Evolutionary conservation across 169 alveolate genomes (phyloP), one percentile per base, ranked within the genome.

Genomic region (Neospora caninum): DNA sequence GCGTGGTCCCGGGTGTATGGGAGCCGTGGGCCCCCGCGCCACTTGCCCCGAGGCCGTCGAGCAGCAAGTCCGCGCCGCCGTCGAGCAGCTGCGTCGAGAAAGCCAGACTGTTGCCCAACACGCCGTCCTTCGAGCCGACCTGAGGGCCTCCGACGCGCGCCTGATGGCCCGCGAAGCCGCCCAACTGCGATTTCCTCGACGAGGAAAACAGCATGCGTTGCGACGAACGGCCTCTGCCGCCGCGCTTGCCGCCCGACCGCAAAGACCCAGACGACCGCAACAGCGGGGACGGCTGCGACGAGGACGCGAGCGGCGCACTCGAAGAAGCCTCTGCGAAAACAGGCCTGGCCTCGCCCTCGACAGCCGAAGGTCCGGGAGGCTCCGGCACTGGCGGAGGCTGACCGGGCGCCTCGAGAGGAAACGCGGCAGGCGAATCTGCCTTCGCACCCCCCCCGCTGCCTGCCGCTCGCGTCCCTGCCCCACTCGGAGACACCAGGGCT

Each of bases 1-100:
- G 80, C 49, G 93, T 93, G 54, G 94, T 88, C 53, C 93, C 95
- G 54, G 69, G 93, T 34, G 73, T 64, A 64, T 64, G 73, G 4
- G 20, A 9, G 20, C 73, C 73, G 73, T 64, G 73, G 31, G 73
- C 4, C 7, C 73, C 73, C 25, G n/a, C 25, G 73, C 31, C 31
- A 29, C 34, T 29, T 29, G 7, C 73, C 7, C 4, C 31, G 34
- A 29, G 7, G 73, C 73, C 73, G 73, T 64, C 73, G 43, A 73
- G 9, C 45, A 73, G 84, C 84, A 31, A 22, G 73, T 64, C 73
- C 73, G 73, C 73, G n/a, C 73, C 73, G 31, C 73, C 73, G 31
- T 64, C 73, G 86, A 38, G 92, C 93, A 58, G 93, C 84, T 67
- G 93, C 31, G 86, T 16, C n/a, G 80, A 69, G 80, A 69, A n/a